Base-by-base conservation (phyloP, 2,329 filamentous ascomycete genomes). In the Chlorencoelia australis region DNA sequence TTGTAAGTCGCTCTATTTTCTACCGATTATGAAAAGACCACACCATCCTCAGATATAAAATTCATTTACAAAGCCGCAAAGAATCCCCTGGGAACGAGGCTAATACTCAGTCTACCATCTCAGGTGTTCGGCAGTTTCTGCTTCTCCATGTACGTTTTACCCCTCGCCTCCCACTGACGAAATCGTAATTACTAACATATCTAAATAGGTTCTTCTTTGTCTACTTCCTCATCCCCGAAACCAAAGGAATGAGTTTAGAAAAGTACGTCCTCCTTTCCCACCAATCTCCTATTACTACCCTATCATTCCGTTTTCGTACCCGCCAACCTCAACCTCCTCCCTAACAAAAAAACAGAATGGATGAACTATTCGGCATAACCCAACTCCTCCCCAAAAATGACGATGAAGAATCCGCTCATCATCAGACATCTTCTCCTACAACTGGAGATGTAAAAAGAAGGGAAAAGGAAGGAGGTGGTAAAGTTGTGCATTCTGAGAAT, bases 81-180 rank as follows among this genome's bases (percentile, higher is more conserved):
- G 10, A 3, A 18, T n/a, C 4, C 16, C 29, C 15, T 10, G n/a
- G n/a, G n/a, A n/a, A n/a, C n/a, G n/a, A n/a, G 13, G 21, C 29
- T 31, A 11, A 18, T 20, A 6, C 16, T 13, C 24, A 21, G 20
- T 13, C n/a, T 16, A 15, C 22, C n/a, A n/a, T n/a, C 6, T n/a
- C 10, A 27, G 29, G 74, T 82, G 50, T 84, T 81, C 55, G 70
- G 75, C 7, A 68, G 59, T 36, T 82, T 82, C 57, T 78, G 75
- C 55, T 67, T 77, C 48, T 53, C 65, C 47, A 81, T 82, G 72
- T 25, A 25, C 22, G 13, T 3, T 25, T 6, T 25, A 10, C 3
- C 13, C 22, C 22, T 3, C 13, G 10, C 22, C 22, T 3, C 22
- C 22, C 22, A 9, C 3, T 25, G 13, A 25, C 22, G 3, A 25